Base-by-base conservation (phyloP, 1,284 basidiomycete genomes). In the Trametes sp. region DNA sequence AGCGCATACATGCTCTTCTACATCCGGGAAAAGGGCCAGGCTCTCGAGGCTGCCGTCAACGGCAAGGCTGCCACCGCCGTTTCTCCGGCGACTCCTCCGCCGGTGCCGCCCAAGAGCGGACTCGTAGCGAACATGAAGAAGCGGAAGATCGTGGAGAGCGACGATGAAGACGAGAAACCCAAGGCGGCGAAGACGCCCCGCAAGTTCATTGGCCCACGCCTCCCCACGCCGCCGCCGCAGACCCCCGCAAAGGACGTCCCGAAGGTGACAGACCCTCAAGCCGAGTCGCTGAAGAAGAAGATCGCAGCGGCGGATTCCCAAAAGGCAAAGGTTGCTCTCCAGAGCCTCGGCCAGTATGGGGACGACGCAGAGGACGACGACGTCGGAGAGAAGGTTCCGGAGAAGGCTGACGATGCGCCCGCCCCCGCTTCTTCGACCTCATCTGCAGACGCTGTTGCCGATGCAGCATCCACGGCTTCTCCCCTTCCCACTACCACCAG, bases 1-100 rank as follows among this genome's bases (percentile, higher is more conserved):
- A 94, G 87, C 69, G 98, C 97, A 54, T 99, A 99, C 71, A 86
- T 98, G 61, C 82, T 99, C 54, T 97, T 97, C 78, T 99, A 99
- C 76, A 84, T 95, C 46, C 87, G 88, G 53, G 88, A 90, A 66
- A 90, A 86, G 74, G 91, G 91, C 2, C 87, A 92, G 68, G 82
- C 81, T 11, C 77, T 93, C 45, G 85, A 90, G 66, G 85, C 85
- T 21, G 88, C 84, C 4, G 77, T 93, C 55, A 62, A 64, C 46
- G 60, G 71, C 2, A 54, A 49, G 9, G 53, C 52, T 16, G 28
- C 36, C 21, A 38, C 59, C 19, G 45, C 59, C n/a, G n/a, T n/a
- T 4, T 9, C 52, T 33, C 10, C 58, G 6, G 28, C 61, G 3
- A 49, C 57, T 11, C 53, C 66, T 4, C 52, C 55, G n/a, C 67